Percentiles rank a stretch among this genome's conserved stretches.
Evolutionary conservation across 768 basidiomycete genomes (phyloP).

Genomic region (Lentinula lateritia): DNA sequence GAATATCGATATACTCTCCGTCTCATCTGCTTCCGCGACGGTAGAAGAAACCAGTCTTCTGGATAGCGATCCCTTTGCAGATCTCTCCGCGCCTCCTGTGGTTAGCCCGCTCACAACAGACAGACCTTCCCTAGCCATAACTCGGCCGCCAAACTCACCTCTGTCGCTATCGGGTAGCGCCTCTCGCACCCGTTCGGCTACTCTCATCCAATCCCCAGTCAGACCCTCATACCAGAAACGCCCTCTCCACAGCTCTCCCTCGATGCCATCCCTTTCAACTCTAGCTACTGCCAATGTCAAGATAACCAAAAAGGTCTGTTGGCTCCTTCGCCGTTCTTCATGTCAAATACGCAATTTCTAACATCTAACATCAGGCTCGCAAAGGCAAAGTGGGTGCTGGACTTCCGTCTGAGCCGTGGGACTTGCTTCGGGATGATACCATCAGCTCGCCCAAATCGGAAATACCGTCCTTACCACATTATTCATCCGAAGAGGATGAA

Average conservation of each 20-base stretch:
- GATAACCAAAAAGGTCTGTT: slow-evolving; percentile 39
- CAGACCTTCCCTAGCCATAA: slow-evolving; percentile 8
- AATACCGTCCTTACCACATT: slow-evolving; percentile 8
- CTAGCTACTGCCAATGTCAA: slow-evolving; percentile 45
- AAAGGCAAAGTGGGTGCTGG: slow-evolving; percentile 48
- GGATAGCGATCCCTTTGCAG: slow-evolving; percentile 75
- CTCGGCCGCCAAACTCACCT: slow-evolving; percentile 9
- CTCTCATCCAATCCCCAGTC: slow-evolving; percentile 11
- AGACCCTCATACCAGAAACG: slow-evolving; percentile 41
- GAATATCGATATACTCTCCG: background rate
- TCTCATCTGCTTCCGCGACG: slow-evolving; percentile 3
- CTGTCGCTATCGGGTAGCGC: slow-evolving; percentile 7
- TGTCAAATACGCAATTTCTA: slow-evolving; percentile 2
- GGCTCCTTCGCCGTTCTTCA: slow-evolving; percentile 2
- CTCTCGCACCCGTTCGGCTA: slow-evolving; percentile 10
- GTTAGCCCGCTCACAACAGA: slow-evolving; percentile 12
- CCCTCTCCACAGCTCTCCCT: slow-evolving; percentile 43
- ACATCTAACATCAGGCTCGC: slow-evolving; percentile 29
- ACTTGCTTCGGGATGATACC: slow-evolving; percentile 16
- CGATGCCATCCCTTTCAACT: slow-evolving; percentile 44
- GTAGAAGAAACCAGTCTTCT: slow-evolving; percentile 34
- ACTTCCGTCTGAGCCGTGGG: slow-evolving; percentile 53
- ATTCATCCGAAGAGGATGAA: slow-evolving; percentile 12
- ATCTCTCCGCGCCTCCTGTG: slow-evolving; percentile 30
- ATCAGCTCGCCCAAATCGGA: background rate